These are phyloP conservation scores for Tylopilus sp. DNA, from an alignment of 768 basidiomycete genomes.

Conservation along the genomic window DNA sequence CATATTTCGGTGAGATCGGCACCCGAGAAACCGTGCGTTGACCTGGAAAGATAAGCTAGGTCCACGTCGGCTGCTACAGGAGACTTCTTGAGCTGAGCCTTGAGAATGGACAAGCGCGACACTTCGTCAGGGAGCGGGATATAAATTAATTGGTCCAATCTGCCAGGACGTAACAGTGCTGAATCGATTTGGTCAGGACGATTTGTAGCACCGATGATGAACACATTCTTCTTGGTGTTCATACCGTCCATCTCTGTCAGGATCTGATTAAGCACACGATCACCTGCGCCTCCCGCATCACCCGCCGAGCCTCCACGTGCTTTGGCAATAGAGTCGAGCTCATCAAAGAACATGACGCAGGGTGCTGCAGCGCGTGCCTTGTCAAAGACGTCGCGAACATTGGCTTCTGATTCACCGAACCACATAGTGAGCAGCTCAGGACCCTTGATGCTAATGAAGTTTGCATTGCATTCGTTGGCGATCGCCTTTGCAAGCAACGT, in stretches of 20 bases:
- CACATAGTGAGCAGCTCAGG: slow-evolving; percentile 99
- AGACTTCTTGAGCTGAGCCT: slow-evolving; percentile 87
- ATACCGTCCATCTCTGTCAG: slow-evolving; percentile 99
- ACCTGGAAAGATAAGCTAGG: slow-evolving; percentile 82
- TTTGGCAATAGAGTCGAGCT: slow-evolving; percentile 98
- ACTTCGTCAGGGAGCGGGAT: slow-evolving; percentile 96
- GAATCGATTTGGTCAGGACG: slow-evolving; percentile 94
- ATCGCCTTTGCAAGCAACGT: slow-evolving; percentile 98
- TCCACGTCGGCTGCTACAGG: slow-evolving; percentile 83
- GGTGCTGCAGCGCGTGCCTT: slow-evolving; percentile 99
- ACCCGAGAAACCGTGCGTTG: slow-evolving; percentile 97
- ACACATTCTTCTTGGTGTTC: slow-evolving; percentile 99
- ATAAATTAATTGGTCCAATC: slow-evolving; percentile 98
- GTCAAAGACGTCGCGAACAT: slow-evolving; percentile 99
- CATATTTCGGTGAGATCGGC: slow-evolving; percentile 99
- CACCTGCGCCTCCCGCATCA: slow-evolving; percentile 94
- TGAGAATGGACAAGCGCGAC: slow-evolving; percentile 88
- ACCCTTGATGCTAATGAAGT: slow-evolving; percentile 99
- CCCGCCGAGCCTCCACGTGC: slow-evolving; percentile 82
- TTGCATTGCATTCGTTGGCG: slow-evolving; percentile 99
- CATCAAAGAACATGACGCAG: slow-evolving; percentile 99
- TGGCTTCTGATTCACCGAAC: slow-evolving; percentile 99
- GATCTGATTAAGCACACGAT: slow-evolving; percentile 96
- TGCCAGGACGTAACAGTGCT: slow-evolving; percentile 92
- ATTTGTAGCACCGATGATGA: slow-evolving; percentile 97